Base-by-base conservation (phyloP, 495 filamentous ascomycete genomes). In the Neurospora sp. region DNA sequence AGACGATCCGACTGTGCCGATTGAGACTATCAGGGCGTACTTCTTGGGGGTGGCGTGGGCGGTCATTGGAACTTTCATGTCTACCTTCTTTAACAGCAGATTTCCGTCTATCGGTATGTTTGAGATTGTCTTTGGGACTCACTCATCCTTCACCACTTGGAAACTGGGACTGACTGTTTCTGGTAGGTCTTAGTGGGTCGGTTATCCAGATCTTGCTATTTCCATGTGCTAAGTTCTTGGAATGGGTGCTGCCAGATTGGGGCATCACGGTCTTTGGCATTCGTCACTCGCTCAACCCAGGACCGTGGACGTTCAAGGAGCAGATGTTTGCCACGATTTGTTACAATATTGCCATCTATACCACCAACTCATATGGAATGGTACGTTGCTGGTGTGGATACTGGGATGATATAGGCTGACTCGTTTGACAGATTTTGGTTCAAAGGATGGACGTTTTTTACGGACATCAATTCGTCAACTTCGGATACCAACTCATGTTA, bases 251-350 rank as follows among this genome's bases (percentile, higher is more conserved):
- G 0, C 80, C 79, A 1, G 76, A 79, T 76, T 80, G 80, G 78
- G 78, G 78, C 2, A 22, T 80, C 22, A 79, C 76, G 3, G 22
- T 80, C 39, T 74, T 75, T 53, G 77, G 80, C 0, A 72, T 76
- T 4, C 71, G 80, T 9, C 76, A 78, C 72, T 79, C 79, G 9
- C 78, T 81, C 37, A 85, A 85, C 45, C 83, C 84, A 0, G 83
- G 82, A 2, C 83, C 79, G 7, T 85, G 82, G 79, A 83, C 80
- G 22, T 79, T 81, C 53, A 85, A 85, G 70, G 84, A 85, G 74
- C 84, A 85, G 71, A 82, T 82, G 74, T 79, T 85, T 72, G 79
- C 82, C 0, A 80, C 78, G 7, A 80, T 81, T 31, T 79, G 75
- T 4, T 80, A 76, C 71, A 81, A 81, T 40, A 79, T 81, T n/a